Conservation (phyloP, 2,329 filamentous ascomycete genomes). For the Magnaporthiopsis incrustans region DNA sequence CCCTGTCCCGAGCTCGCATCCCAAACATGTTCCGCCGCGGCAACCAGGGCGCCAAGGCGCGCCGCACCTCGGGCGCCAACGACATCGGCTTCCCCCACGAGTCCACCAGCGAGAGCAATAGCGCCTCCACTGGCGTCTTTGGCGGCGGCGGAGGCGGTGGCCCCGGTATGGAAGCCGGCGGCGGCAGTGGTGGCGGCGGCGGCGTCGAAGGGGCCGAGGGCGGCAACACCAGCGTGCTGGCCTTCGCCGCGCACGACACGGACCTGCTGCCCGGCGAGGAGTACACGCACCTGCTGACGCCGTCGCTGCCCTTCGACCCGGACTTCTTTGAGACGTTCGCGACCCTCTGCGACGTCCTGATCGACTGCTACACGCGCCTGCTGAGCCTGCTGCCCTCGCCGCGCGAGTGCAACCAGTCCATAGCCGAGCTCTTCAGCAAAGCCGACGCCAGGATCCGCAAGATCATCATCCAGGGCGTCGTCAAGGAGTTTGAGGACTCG, state of each 20-base stretch:
- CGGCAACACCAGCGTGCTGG: slow-evolving; percentile 38
- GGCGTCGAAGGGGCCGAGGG: slow-evolving; percentile 20
- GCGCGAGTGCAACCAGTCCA: slow-evolving; percentile 57
- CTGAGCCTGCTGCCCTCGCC: slow-evolving; percentile 68
- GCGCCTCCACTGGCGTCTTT: slow-evolving; percentile 20
- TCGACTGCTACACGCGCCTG: slow-evolving; percentile 81
- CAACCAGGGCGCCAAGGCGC: slow-evolving; percentile 46
- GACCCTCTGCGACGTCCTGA: slow-evolving; percentile 88
- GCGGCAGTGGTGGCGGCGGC: slow-evolving; percentile 14
- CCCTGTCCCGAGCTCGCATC: slow-evolving; percentile 65
- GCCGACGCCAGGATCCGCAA: slow-evolving; percentile 81
- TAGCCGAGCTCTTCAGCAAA: slow-evolving; percentile 85
- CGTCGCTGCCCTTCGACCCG: slow-evolving; percentile 85
- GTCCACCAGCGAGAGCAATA: slow-evolving; percentile 18
- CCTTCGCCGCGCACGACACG: slow-evolving; percentile 50
- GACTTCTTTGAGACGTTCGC: slow-evolving; percentile 97
- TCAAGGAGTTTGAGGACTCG: slow-evolving; percentile 88
- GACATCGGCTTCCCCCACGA: slow-evolving; percentile 27
- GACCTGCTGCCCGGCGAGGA: slow-evolving; percentile 76
- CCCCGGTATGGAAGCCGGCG: slow-evolving; percentile 12
- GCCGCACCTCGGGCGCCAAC: slow-evolving; percentile 40
- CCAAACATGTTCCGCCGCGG: slow-evolving; percentile 75
- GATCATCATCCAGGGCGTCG: slow-evolving; percentile 76
- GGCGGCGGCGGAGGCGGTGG: slow-evolving; percentile 12
- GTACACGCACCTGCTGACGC: slow-evolving; percentile 84